A percentile compares a stretch with the other conserved stretches of the same genome.
Conservation (phyloP, 2,329 filamentous ascomycete genomes). For the Pseudogymnoascus sp. region DNA sequence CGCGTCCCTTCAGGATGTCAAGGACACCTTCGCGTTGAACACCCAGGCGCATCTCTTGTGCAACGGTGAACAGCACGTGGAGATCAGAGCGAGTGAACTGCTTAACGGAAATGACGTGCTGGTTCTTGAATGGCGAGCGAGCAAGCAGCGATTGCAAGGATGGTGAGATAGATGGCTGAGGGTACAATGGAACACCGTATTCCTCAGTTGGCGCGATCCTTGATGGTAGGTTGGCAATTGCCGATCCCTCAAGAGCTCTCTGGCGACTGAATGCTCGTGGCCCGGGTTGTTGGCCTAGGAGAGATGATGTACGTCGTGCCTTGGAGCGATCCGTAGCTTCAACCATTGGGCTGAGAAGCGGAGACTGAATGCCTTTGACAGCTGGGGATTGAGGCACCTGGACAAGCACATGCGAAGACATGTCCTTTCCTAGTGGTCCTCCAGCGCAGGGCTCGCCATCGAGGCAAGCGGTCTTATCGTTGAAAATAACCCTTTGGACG, state of each 20-base stretch:
- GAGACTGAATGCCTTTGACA: conserved; percentile 39
- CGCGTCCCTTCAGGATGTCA: conserved; percentile 74
- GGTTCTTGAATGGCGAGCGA: conserved; percentile 78
- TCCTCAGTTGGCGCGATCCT: conserved; percentile 34
- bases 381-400: conserved; percentile 47
- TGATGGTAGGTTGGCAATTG: conserved; percentile 28
- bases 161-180: conserved; percentile 47
- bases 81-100: conserved; percentile 84
- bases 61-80: conserved; percentile 90
- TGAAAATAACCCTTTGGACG: conserved; percentile 69
- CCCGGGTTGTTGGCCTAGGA: conserved; percentile 25
- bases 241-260: conserved; percentile 31
- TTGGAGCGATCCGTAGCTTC: conserved; percentile 30
- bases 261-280: conserved; percentile 31
- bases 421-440: conserved; percentile 59
- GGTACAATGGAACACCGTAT: conserved; percentile 39
- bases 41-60: conserved; percentile 93
- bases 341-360: conserved; percentile 24
- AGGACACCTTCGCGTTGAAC: conserved; percentile 89
- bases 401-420: conserved; percentile 59
- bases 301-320: conserved; percentile 27
- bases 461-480: conserved; percentile 65
- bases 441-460: conserved; percentile 58
- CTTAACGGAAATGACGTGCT: conserved; percentile 85
- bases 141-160: conserved; percentile 67